These are phyloP conservation scores for Miamiensis avidus DNA, from an alignment of 169 alveolate genomes.

Conservation along the genomic window DNA sequence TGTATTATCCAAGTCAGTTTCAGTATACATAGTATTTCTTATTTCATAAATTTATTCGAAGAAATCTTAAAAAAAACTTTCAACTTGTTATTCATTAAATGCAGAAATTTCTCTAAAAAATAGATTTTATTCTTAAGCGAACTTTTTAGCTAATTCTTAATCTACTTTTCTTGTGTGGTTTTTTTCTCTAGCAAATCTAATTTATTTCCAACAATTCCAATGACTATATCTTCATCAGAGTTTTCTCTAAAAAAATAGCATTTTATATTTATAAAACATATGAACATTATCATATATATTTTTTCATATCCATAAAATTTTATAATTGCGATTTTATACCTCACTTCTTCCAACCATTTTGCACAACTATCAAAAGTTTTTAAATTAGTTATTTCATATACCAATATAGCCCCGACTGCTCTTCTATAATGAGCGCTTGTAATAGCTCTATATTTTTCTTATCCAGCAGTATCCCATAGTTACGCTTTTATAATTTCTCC, in stretches of 20 bases:
- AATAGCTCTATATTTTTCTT: conserved; percentile 65
- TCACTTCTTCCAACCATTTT: conserved; percentile 56
- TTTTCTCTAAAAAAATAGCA: not conserved
- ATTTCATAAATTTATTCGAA: not conserved
- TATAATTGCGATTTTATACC: not conserved
- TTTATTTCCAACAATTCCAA: conserved; percentile 98
- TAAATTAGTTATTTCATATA: conserved; percentile 70
- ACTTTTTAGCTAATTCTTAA: conserved; percentile 67
- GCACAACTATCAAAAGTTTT: conserved; percentile 48
- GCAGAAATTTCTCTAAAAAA: conserved; percentile 82
- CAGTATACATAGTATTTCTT: not conserved
- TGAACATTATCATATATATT: not conserved
- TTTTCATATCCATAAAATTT: too few relatives aligned
- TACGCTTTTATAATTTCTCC: conserved; percentile 59
- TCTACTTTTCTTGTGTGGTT: conserved; percentile 90
- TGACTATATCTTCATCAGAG: conserved; percentile 97
- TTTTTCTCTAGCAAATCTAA: conserved; percentile 93
- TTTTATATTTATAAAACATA: not conserved
- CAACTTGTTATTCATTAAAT: conserved; percentile 1
- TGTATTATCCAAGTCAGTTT: too few relatives aligned
- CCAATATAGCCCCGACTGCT: conserved; percentile 77
- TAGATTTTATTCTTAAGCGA: conserved; percentile 66
- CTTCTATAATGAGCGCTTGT: conserved; percentile 70
- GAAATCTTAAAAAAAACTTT: not conserved
- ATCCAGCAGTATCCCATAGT: conserved; percentile 71